Conservation (phyloP, 371 early-diverging fungal genomes). For the Mortierella sp. region DNA sequence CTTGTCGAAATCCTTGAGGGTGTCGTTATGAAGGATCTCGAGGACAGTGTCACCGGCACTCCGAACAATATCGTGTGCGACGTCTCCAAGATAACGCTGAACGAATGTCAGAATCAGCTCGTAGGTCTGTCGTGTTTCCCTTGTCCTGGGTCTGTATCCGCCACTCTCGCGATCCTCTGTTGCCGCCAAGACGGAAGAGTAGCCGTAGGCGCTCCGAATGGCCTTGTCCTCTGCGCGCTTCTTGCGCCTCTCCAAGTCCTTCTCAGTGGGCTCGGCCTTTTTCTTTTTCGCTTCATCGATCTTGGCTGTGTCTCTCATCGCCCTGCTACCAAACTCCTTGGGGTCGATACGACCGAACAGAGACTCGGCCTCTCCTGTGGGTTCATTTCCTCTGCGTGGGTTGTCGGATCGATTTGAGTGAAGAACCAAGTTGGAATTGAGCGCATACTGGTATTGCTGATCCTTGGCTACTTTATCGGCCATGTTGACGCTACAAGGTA, state of each 20-base stretch:
- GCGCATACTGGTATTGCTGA: conserved; percentile 92
- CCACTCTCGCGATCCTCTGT: conserved; percentile 93
- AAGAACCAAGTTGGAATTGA: conserved; percentile 95
- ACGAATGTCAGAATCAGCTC: conserved; percentile 91
- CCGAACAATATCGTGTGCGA: conserved; percentile 89
- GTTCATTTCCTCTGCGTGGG: conserved; percentile 93
- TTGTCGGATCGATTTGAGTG: conserved; percentile 88
- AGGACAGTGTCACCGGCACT: conserved; percentile 93
- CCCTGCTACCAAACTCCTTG: conserved; percentile 90
- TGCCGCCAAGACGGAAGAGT: conserved; percentile 87
- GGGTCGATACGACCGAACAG: conserved; percentile 90
- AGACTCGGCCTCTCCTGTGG: conserved; percentile 96
- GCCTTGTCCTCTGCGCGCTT: conserved; percentile 72
- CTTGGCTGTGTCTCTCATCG: conserved; percentile 76
- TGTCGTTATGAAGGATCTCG: conserved; percentile 88
- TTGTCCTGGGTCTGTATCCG: conserved; percentile 92
- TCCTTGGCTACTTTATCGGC: conserved; percentile 84
- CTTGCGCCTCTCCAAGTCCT: conserved; percentile 65
- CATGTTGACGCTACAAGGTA: conserved; percentile 60
- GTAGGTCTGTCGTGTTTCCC: conserved; percentile 93
- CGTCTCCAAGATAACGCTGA: conserved; percentile 88
- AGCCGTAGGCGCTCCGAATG: conserved; percentile 81
- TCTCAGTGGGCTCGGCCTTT: conserved; percentile 67
- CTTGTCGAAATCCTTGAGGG: conserved; percentile 90
- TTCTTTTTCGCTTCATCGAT: conserved; percentile 79